Evolutionary conservation across 1,284 basidiomycete genomes (phyloP), one percentile per base, ranked within the genome.

Genomic region (Peniophora sp.): DNA sequence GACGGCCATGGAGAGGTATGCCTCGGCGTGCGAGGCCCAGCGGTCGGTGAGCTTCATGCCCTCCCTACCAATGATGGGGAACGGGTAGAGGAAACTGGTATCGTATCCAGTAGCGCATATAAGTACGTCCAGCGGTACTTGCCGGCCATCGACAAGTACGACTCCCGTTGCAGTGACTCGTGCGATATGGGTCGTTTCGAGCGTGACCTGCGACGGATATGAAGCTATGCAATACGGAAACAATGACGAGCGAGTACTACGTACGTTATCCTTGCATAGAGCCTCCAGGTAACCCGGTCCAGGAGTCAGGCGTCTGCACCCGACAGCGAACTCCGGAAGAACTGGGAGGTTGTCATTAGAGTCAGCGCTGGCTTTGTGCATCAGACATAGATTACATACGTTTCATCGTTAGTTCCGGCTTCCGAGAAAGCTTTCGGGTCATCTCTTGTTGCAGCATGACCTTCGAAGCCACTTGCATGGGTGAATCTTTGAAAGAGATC

Each of bases 231-330:
- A 3, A 25, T 20, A 9, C 9, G 24, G 23, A 20, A n/a, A 20
- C 20, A 41, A 20, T 20, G 19, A n/a, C 14, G n/a, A 10, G 35
- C 2, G 19, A 20, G 45, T 57, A n/a, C n/a, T n/a, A n/a, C 68
- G 44, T 51, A 80, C 81, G 58, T 84, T 83, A 50, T 79, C 75
- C 61, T 76, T 69, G 54, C 75, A 77, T 8, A 85, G 62, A 0
- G 83, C 77, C 58, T 83, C 80, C 23, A 85, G 68, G 60, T 82
- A 85, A 2, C 82, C 81, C 27, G 80, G 80, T 0, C 81, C 83
- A 2, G 83, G 81, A 0, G 83, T 85, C 38, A 83, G 63, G 36
- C 83, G 69, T 27, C 79, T 69, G 22, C 44, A 45, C 9, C 19
- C 16, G 1, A 45, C 44, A 8, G 44, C 16, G 10, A 22, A 45